Conservation (phyloP, 2,329 filamentous ascomycete species). For the Neopestalotiopsis sp. region DNA sequence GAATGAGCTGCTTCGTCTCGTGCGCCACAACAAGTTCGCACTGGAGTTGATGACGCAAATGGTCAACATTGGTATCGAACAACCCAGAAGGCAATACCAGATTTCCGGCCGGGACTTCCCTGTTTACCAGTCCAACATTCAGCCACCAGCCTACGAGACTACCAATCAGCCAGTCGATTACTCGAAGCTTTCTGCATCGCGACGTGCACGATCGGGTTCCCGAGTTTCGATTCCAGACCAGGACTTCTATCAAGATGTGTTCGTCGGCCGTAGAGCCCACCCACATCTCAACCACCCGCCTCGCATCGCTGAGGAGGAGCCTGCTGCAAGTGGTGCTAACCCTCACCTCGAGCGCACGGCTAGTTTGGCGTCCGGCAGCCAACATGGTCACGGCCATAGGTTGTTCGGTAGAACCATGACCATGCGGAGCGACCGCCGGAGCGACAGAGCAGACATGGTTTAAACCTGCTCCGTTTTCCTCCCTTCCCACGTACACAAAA, state of each 20-base stretch:
- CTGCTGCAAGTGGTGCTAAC: constrained; percentile 32
- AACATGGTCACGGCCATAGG: constrained; percentile 1
- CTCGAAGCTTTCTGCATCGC: constrained; percentile 29
- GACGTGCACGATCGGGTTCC: constrained; percentile 31
- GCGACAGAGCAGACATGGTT: constrained; percentile 7
- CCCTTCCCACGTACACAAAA: neutral
- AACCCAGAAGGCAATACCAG: constrained; percentile 74
- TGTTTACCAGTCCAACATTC: constrained; percentile 54
- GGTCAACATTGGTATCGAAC: constrained; percentile 83
- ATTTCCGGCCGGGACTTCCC: constrained; percentile 71
- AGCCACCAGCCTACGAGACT: constrained; percentile 34
- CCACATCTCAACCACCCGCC: constrained; percentile 27
- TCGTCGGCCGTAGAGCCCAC: constrained; percentile 43
- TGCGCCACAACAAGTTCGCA: constrained; percentile 92
- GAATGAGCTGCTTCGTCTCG: constrained; percentile 88
- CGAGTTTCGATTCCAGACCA: constrained; percentile 26
- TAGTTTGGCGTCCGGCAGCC: constrained; percentile 12
- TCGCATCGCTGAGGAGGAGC: constrained; percentile 29
- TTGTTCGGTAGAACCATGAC: constrained; percentile 11
- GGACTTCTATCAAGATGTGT: constrained; percentile 53
- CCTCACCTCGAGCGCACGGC: constrained; percentile 20
- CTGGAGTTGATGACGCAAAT: constrained; percentile 89
- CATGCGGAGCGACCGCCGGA: neutral
- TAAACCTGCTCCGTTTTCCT: neutral
- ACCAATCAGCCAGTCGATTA: constrained; percentile 27